Conservation (phyloP, 805 yeast genomes). For the Kodamaea neixiangensis region DNA sequence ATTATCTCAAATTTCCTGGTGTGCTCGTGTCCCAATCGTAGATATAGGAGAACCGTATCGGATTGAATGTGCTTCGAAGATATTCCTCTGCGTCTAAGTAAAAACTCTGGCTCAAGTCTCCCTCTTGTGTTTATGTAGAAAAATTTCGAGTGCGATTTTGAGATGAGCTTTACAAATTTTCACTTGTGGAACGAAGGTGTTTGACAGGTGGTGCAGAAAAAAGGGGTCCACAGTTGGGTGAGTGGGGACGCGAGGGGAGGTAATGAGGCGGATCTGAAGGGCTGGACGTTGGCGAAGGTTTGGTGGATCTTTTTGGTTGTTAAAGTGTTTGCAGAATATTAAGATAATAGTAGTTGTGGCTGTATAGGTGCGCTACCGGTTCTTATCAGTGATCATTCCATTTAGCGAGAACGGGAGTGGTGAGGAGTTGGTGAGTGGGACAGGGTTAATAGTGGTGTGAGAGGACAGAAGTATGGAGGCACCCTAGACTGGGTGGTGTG, state of each 20-base stretch:
- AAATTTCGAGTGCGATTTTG: conserved; percentile 2
- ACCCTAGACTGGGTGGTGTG: too few species aligned
- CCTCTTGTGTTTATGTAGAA: not conserved
- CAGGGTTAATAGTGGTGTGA: too few species aligned
- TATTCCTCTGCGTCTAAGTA: conserved; percentile 1
- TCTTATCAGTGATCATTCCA: too few species aligned
- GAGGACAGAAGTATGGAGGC: too few species aligned
- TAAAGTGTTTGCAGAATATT: too few species aligned
- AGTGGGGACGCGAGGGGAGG: not conserved
- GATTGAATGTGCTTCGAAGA: not conserved
- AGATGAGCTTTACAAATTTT: conserved; percentile 11
- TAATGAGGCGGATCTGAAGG: not conserved
- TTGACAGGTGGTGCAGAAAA: conserved; percentile 1
- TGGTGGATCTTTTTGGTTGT: too few species aligned
- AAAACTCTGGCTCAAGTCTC: not conserved
- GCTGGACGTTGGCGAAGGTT: too few species aligned
- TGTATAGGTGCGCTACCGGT: too few species aligned
- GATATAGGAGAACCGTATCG: not conserved
- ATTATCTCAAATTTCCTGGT: conserved; percentile 1
- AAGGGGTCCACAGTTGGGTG: conserved; percentile 2
- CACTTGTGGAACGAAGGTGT: not conserved
- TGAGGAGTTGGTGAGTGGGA: too few species aligned
- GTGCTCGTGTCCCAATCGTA: not conserved
- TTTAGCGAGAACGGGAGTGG: too few species aligned
- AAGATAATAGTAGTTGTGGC: too few species aligned